Evolutionary conservation across 2,329 filamentous ascomycete species (phyloP).

Genomic region (Myriosclerotinia duriaeana): DNA sequence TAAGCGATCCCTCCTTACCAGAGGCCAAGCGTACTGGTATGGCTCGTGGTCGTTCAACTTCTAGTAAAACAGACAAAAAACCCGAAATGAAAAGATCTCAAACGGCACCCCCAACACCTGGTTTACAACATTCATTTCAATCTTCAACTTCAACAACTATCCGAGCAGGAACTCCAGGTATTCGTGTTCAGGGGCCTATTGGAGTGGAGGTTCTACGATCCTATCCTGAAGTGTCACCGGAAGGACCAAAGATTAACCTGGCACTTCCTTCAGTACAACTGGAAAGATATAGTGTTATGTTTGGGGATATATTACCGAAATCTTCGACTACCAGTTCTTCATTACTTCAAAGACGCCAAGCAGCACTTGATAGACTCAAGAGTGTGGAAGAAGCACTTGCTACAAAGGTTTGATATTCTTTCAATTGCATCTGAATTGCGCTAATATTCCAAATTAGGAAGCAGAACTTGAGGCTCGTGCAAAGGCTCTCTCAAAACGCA

Average conservation of each 20-base stretch:
- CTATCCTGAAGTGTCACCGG: slow-evolving; percentile 15
- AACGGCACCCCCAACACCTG: slow-evolving; percentile 34
- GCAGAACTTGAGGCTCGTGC: slow-evolving; percentile 40
- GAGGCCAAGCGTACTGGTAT: slow-evolving; percentile 26
- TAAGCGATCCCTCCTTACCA: slow-evolving; percentile 13
- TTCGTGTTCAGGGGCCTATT: slow-evolving; percentile 33
- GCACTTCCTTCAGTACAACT: slow-evolving; percentile 78
- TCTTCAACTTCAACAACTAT: slow-evolving; percentile 3
- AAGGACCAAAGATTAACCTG: slow-evolving; percentile 60
- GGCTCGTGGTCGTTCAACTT: slow-evolving; percentile 31
- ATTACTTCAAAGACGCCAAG: slow-evolving; percentile 58
- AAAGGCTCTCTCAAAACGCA: slow-evolving; percentile 41
- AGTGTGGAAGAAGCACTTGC: slow-evolving; percentile 50
- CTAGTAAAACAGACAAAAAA: slow-evolving; percentile 34
- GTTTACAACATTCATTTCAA: slow-evolving; percentile 26
- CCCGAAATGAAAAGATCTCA: slow-evolving; percentile 35
- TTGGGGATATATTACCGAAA: slow-evolving; percentile 66
- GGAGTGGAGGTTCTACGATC: slow-evolving; percentile 16
- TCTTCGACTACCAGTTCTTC: slow-evolving; percentile 31
- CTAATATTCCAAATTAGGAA: slow-evolving; percentile 39
- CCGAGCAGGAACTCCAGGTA: slow-evolving; percentile 28
- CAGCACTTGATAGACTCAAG: slow-evolving; percentile 57
- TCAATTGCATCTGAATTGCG: slow-evolving; percentile 22
- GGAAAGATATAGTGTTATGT: slow-evolving; percentile 95
- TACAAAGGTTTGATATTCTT: slow-evolving; percentile 40